These are phyloP conservation scores for Pythium plurisporium DNA, from an alignment of 352 stramenopile genomes.

Conservation along the genomic window DNA sequence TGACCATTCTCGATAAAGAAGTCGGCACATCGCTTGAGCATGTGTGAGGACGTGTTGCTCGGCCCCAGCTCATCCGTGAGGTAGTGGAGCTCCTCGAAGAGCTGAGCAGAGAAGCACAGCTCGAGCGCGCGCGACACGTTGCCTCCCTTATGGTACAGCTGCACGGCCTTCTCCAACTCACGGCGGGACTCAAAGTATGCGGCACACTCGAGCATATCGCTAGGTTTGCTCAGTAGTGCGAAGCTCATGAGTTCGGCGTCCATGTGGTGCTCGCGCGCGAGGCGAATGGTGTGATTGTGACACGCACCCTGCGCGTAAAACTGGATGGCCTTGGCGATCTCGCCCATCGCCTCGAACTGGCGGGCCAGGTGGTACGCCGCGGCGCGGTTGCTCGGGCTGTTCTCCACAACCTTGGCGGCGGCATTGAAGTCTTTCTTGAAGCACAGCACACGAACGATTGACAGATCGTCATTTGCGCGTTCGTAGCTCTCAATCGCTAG, in stretches of 20 bases:
- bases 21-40: constrained; percentile 88
- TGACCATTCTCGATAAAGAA: constrained; percentile 92
- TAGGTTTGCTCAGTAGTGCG: constrained; percentile 84
- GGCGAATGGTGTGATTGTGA: constrained; percentile 93
- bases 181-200: constrained; percentile 90
- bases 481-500: constrained; percentile 87
- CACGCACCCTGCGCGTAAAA: constrained; percentile 87
- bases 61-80: constrained; percentile 80
- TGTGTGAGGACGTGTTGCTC: constrained; percentile 62
- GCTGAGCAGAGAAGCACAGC: constrained; percentile 89
- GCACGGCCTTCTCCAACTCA: constrained; percentile 92
- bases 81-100: constrained; percentile 85
- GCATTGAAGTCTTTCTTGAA: constrained; percentile 85
- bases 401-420: constrained; percentile 84
- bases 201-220: constrained; percentile 88
- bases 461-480: constrained; percentile 83
- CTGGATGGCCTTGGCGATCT: constrained; percentile 86
- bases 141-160: constrained; percentile 92
- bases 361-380: constrained; percentile 84
- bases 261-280: constrained; percentile 87
- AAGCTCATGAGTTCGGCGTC: constrained; percentile 91
- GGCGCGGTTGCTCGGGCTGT: constrained; percentile 56
- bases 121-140: constrained; percentile 90
- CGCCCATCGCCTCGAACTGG: constrained; percentile 80
- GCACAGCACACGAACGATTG: constrained; percentile 89